Conservation (phyloP, 83 land plant species). For the Thuja plicata region DNA sequence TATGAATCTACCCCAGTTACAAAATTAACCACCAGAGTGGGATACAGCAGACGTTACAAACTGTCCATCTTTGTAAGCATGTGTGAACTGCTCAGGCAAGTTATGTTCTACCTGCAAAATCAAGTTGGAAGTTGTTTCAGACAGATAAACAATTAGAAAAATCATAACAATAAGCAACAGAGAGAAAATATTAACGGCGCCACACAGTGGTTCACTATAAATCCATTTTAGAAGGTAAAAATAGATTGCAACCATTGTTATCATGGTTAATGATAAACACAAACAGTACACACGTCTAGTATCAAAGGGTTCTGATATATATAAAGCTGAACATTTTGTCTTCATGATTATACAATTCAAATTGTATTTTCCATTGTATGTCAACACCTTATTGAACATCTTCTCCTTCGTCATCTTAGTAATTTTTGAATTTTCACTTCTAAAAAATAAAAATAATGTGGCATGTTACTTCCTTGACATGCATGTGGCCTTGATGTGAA, state of each 20-base stretch:
- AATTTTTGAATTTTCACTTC: not conserved
- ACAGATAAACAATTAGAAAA: not conserved
- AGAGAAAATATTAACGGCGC: not conserved
- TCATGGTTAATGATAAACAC: not conserved
- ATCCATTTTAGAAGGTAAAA: not conserved
- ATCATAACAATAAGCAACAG: not conserved
- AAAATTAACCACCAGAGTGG: constrained; percentile 84
- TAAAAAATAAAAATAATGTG: not conserved
- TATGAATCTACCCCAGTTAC: not conserved
- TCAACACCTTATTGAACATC: not conserved
- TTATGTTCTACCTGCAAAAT: constrained; percentile 85
- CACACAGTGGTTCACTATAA: not conserved
- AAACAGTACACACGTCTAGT: not conserved
- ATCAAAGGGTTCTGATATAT: not conserved
- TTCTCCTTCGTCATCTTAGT: not conserved
- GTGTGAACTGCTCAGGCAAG: constrained; percentile 86
- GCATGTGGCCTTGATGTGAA: not conserved
- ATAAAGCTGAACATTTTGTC: not conserved
- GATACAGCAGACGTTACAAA: constrained; percentile 86
- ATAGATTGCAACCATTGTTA: not conserved
- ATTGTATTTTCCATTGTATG: not conserved
- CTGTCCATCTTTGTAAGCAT: constrained; percentile 72
- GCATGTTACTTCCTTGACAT: not conserved
- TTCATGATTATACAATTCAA: not conserved
- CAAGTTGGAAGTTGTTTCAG: not conserved